Evolutionary conservation across 257 asterid species (phyloP), one percentile per base, ranked within the genome.

Genomic region (Galeopsis tetrahit): DNA sequence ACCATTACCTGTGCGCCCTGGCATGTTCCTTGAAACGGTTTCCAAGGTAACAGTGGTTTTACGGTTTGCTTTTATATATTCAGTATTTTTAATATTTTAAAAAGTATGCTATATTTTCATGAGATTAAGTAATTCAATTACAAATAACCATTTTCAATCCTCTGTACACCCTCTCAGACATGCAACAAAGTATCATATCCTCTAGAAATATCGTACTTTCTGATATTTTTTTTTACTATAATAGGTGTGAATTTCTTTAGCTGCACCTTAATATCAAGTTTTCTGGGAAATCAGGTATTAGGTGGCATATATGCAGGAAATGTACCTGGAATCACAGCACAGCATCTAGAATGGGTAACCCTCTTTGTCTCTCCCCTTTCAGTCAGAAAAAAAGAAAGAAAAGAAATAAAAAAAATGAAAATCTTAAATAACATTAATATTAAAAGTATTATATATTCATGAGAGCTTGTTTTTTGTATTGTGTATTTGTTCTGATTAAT

Each of bases 21-120:
- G 97, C 83, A 94, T 94, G 99, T 94, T 94, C 81, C 95, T 91
- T 68, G 97, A 94, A 75, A 94, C 97, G 55, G 99, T 94, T 73
- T 81, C 99, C 78, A 94, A 94, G 99, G 99, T 89, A 83, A 72
- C 56, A 64, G 40, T 65, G 52, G 31, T 73, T 70, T 79, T 39
- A 48, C 32, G 66, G 44, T 3, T 17, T 61, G 28, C 72, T 58
- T 15, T 36, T 59, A 46, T 28, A 14, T 44, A 5, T 36, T 10
- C 38, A 2, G 36, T 68, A 52, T 36, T 31, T 77, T 44, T 51
- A n/a, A 53, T 48, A 21, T 32, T 31, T 71, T 4, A 43, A 68
- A 56, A 49, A 51, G 48, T 44, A 68, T 71, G 67, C 53, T 39
- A 38, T 3, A 33, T 13, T 34, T 61, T 7, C 38, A 10, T 59